Base-by-base conservation (phyloP, 2,329 filamentous ascomycete species). In the Thermochaetoides dissita region DNA sequence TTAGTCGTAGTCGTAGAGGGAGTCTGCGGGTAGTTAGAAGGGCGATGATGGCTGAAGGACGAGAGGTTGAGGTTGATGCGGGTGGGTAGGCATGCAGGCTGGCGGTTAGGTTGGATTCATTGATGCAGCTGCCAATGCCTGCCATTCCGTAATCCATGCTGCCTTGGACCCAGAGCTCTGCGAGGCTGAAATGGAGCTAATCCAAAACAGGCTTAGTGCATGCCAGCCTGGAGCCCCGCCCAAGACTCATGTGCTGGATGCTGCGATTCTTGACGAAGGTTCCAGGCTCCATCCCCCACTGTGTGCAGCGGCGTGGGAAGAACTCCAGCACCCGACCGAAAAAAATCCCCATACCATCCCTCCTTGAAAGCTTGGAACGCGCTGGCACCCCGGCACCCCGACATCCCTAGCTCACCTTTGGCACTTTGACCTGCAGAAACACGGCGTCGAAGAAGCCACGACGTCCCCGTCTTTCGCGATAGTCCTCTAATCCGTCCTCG, bases 131-230 rank as follows among this genome's bases (percentile, higher is more conserved):
- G 32, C 41, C 40, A 45, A 43, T 30, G 37, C 38, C 42, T 52
- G 47, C 49, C 47, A 48, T 49, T 52, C 51, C 52, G 52, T 54
- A 54, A 54, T 54, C 52, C 52, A 54, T 54, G 52, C 49, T 54
- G 52, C 51, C 51, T 53, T 49, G 50, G 46, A 45, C 44, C 51
- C 47, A 45, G 51, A 53, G 51, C 49, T 52, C 44, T 49, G 51
- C 49, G 49, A 53, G 52, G 52, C 49, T 53, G 48, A 48, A 49
- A 46, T 24, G 3, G 6, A 10, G 3, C 51, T 52, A 53, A 36
- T 6, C 47, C 44, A 6, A 34, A 51, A 39, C 3, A 2, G 46
- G 51, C 36, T 52, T 52, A 47, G 33, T 31, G 30, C 8, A 39
- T 12, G 32, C 17, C 10, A 30, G 9, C 40, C 39, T 32, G 40